These are phyloP conservation scores for Yamadazyma pseudoaaseri DNA, from an alignment of 1,139 yeast genomes.

Conservation along the genomic window DNA sequence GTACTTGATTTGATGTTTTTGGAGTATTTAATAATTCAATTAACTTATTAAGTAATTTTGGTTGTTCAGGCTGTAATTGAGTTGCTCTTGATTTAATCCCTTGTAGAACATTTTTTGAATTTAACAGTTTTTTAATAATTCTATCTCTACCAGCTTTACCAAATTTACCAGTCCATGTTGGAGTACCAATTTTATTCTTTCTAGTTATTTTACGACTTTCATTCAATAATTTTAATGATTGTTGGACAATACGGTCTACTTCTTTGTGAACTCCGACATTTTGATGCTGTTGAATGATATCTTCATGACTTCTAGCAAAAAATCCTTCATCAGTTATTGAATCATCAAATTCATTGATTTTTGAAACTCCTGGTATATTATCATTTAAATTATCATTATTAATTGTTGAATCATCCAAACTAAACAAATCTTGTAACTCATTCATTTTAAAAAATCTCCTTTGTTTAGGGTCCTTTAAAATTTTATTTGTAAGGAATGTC, in stretches of 20 bases:
- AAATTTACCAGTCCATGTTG: slow-evolving; percentile 95
- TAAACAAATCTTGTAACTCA: slow-evolving; percentile 86
- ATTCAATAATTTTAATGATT: slow-evolving; percentile 72
- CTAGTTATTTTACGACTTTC: slow-evolving; percentile 67
- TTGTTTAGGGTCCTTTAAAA: slow-evolving; percentile 93
- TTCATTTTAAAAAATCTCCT: slow-evolving; percentile 88
- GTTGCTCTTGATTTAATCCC: slow-evolving; percentile 22
- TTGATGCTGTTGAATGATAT: slow-evolving; percentile 56
- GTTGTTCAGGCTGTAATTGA: slow-evolving; percentile 21
- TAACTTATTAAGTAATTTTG: slow-evolving; percentile 32
- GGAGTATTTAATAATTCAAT: slow-evolving; percentile 26
- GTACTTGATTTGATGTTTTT: slow-evolving; percentile 54
- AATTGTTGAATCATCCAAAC: slow-evolving; percentile 74
- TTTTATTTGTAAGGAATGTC: slow-evolving; percentile 89
- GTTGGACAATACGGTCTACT: slow-evolving; percentile 72
- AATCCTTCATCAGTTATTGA: slow-evolving; percentile 71
- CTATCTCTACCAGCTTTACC: slow-evolving; percentile 55
- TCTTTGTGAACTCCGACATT: slow-evolving; percentile 65
- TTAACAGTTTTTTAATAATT: slow-evolving; percentile 8
- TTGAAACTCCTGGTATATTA: slow-evolving; percentile 53
- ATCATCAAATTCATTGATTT: slow-evolving; percentile 49
- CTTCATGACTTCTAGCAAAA: slow-evolving; percentile 72
- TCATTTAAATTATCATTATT: slow-evolving; percentile 38
- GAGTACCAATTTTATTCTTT: slow-evolving; percentile 70
- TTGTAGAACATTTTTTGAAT: slow-evolving; percentile 33